Conservation (phyloP, 2,329 filamentous ascomycete genomes). For the Fusarium pininemorale region DNA sequence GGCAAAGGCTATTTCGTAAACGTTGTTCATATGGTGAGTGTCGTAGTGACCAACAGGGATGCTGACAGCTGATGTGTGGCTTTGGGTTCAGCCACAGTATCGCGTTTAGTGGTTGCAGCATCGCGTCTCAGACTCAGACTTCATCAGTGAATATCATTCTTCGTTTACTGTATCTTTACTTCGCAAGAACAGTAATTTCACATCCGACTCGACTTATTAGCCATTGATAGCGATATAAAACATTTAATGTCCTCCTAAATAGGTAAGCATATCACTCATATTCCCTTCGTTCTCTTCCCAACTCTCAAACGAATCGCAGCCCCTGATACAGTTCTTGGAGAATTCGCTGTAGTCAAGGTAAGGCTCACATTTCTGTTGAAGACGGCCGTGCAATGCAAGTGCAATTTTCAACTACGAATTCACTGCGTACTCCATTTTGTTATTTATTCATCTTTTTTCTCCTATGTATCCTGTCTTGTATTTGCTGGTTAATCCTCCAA, state of each 20-base stretch:
- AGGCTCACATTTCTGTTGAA: neutral
- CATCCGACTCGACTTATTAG: neutral
- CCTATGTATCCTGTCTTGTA: neutral
- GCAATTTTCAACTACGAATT: neutral
- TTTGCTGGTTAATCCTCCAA: neutral
- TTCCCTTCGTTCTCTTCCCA: neutral
- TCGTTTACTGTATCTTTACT: constrained; percentile 4
- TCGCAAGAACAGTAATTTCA: neutral
- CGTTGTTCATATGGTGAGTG: constrained; percentile 16
- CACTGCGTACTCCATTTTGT: no score
- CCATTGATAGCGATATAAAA: neutral
- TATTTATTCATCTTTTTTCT: neutral
- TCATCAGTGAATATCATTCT: neutral
- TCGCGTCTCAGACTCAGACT: constrained; percentile 18
- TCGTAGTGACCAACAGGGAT: constrained; percentile 25
- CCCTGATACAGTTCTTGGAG: neutral
- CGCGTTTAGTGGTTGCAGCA: constrained; percentile 46
- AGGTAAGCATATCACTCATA: no score
- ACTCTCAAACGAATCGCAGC: neutral
- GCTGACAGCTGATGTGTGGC: constrained; percentile 36
- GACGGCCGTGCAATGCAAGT: neutral
- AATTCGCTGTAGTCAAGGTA: constrained; percentile 9
- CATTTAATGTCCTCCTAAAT: neutral
- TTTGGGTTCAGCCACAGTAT: constrained; percentile 33
- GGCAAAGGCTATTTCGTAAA: neutral